phyloP scores from a whole-genome alignment of 2,329 filamentous ascomycete species.

The Raffaelea albimanens region DNA sequence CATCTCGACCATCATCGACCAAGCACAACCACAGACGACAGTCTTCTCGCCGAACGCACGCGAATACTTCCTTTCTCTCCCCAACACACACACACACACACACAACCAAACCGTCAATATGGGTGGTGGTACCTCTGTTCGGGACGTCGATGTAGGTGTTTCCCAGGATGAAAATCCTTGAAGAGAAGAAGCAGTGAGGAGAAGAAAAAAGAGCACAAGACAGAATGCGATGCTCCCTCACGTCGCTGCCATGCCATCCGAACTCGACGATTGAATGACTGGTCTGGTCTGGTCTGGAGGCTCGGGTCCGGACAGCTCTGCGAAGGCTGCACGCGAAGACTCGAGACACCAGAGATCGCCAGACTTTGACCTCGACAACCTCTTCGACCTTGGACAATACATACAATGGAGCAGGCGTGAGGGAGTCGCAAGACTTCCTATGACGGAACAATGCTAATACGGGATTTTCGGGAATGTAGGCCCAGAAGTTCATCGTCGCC shows the following conservation, averaged over 20 bases:
- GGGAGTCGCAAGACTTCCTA: conserved; percentile 63
- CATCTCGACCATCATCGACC: too few species aligned
- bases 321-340: too few species aligned
- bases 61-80: not conserved
- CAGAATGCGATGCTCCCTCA: conserved; percentile 3
- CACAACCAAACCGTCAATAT: conserved; percentile 41
- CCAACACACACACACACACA: not conserved
- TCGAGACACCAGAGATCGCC: too few species aligned
- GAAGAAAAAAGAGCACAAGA: conserved; percentile 6
- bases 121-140: conserved; percentile 67
- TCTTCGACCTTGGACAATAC: not conserved
- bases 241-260: conserved; percentile 2
- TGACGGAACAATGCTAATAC: conserved; percentile 64
- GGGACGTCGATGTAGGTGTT: conserved; percentile 72
- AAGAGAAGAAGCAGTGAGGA: not conserved
- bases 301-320: too few species aligned
- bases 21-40: too few species aligned
- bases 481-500: conserved; percentile 77
- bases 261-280: not conserved
- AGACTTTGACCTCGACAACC: too few species aligned
- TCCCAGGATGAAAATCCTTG: too few species aligned
- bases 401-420: conserved; percentile 53
- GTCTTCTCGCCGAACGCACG: conserved; percentile 1
- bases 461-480: conserved; percentile 40
- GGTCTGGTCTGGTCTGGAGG: too few species aligned